Evolutionary conservation across 2,329 filamentous ascomycete genomes (phyloP), one percentile per base, ranked within the genome.

Genomic region (Emergomyces pasteurianus): DNA sequence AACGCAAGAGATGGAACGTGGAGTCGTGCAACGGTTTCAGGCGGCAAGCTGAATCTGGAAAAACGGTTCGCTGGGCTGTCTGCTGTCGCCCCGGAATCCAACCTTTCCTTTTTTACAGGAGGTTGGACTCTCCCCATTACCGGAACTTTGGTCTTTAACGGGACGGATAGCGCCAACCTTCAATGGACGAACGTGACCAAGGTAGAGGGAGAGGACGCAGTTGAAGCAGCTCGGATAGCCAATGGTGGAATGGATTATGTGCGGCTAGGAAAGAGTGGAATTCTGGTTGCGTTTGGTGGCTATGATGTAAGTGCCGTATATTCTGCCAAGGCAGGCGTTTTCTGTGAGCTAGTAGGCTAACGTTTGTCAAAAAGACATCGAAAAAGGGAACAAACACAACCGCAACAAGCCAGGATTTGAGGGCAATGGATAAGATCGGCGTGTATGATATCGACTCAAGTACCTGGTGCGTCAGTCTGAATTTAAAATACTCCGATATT

Each of bases 181-280:
- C 34, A 43, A 18, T 59, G 58, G 58, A 53, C 36, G 18, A 59
- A 59, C 49, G 46, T 52, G 34, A 59, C 58, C 23, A 40, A 53
- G n/a, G 43, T 50, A 16, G 21, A 53, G 7, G 47, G 46, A 18
- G 47, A 59, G 1, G 49, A 31, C 18, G 46, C 58, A 8, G 58
- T 59, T 16, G 46, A 16, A 50, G 28, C 23, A 26, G 31, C 58
- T n/a, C 58, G 58, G 31, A 59, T 59, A 18, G 46, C 58, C 18
- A 42, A 53, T 52, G 58, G 58, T 21, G 58, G 58, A 54, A 59
- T 59, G 58, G 58, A 59, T 23, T 59, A 59, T 43, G 34, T 59
- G 31, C 58, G 58, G 14, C 47, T 59, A 23, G 58, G 58, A 23
- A 59, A 59, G 26, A 26, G 40, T 8, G 58, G 58, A n/a, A 46